Percentiles rank a stretch among this genome's conserved stretches.
Evolutionary conservation across 495 filamentous ascomycete species (phyloP).

Genomic region (Aspergillus ellipticus): DNA sequence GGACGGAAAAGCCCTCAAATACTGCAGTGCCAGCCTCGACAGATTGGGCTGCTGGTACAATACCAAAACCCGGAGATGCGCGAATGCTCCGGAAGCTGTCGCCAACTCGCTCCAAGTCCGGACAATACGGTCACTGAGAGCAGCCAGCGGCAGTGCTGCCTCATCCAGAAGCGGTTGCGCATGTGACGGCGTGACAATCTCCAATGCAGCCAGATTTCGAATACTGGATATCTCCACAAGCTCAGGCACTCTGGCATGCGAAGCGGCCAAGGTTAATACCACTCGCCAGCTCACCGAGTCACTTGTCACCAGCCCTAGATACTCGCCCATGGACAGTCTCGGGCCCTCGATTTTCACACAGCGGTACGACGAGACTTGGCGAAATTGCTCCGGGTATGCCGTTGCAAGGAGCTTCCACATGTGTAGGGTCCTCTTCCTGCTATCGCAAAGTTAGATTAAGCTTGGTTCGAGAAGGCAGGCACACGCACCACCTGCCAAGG

Average conservation of each 20-base stretch:
- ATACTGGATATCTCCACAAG: constrained; percentile 32
- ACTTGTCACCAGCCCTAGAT: constrained; percentile 32
- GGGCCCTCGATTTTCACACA: constrained; percentile 22
- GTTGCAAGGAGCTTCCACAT: constrained; percentile 44
- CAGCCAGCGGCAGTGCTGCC: neutral
- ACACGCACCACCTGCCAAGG: constrained; percentile 27
- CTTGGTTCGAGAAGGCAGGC: neutral
- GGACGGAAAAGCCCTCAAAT: constrained; percentile 27
- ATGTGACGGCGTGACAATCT: constrained; percentile 21
- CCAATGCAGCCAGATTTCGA: constrained; percentile 37
- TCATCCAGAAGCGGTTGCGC: constrained; percentile 1
- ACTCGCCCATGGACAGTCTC: constrained; percentile 25
- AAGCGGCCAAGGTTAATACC: constrained; percentile 25
- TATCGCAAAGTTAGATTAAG: constrained; percentile 15
- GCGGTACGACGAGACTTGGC: constrained; percentile 18
- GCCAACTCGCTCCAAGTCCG: constrained; percentile 37
- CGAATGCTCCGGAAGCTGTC: constrained; percentile 22
- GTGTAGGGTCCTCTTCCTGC: constrained; percentile 34
- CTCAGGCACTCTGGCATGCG: constrained; percentile 27
- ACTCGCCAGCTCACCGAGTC: constrained; percentile 27
- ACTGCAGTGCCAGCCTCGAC: constrained; percentile 18
- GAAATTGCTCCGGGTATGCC: constrained; percentile 33
- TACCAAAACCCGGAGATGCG: constrained; percentile 34
- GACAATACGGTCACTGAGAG: constrained; percentile 36
- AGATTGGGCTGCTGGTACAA: constrained; percentile 27